Evolutionary conservation across 2,329 filamentous ascomycete genomes (phyloP), one percentile per base, ranked within the genome.

Genomic region (Cladorrhinum sp.): DNA sequence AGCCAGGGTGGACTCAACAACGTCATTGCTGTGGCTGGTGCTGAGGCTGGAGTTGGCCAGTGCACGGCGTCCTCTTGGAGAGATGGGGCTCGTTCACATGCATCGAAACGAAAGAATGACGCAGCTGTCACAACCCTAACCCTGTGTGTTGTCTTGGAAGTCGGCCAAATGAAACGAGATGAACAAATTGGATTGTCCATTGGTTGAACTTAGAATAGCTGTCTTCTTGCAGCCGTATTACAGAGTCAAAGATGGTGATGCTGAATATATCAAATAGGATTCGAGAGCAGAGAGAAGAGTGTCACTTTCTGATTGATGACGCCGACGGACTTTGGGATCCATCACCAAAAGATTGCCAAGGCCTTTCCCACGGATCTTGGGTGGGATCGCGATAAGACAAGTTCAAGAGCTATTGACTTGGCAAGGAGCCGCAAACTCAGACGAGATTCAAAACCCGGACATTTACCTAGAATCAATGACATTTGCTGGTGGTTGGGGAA

Each of bases 1-100:
- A 36, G 52, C 55, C 36, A 57, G 62, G 63, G 55, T 59, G 42
- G 24, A 59, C 42, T 63, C 57, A 52, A 66, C 61, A 69, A 70
- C 68, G 68, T 70, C 68, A 70, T 70, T 60, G 59, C 49, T 57
- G 62, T 57, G 62, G 62, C 59, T 63, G 57, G 18, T 24, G 57
- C 55, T 55, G 46, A 63, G 63, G 53, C 56, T 56, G 58, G 52
- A 14, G 9, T 21, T 62, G 64, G 60, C 24, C 28, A 36, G 62
- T 65, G 62, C 55, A 1, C 20, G 7, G 33, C 9, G 12, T 2
- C 18, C 10, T 18, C n/a, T 46, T 46, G 42, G 10, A 46, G 12
- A 16, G n/a, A 30, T 24, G 52, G 52, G 52, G 52, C 51, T 54
- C 4, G 12, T 33, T 58, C 21, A 55, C 56, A 55, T 53, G 55